Base-by-base conservation (phyloP, 495 filamentous ascomycete species). In the Talaromyces wortmannii region DNA sequence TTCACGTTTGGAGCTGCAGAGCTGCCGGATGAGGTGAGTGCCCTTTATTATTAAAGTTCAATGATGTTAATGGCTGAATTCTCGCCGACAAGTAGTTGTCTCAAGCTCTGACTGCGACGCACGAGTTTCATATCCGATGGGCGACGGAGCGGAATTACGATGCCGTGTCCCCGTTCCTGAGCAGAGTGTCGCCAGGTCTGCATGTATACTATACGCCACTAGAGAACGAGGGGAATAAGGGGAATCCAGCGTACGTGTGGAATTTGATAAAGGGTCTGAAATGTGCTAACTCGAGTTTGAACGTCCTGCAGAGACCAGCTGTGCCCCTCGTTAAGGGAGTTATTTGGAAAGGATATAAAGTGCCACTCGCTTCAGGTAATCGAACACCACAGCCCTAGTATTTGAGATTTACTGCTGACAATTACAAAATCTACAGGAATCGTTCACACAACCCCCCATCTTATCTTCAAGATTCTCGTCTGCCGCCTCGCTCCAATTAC, bases 121-220 rank as follows among this genome's bases (percentile, higher is more conserved):
- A 87, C 59, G 87, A 90, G 64, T 70, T 96, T 32, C 88, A 92
- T 67, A 75, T 97, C 52, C 79, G 89, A 64, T 97, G 91, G 88
- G 80, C 84, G 13, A 83, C 80, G 18, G 69, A 79, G 5, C 58
- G 56, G 6, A 58, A 77, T 3, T 89, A 86, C 61, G 67, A 78
- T 32, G 64, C 80, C 1, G 60, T 85, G 31, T 70, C 84, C 46
- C 92, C 94, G 29, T 88, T 92, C 63, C 68, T 79, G 31, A 86
- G 91, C 50, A 80, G 86, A 56, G 68, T 91, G 32, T 81, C 88
- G 6, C 84, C 91, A 3, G 94, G 94, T 18, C 73, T 97, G 8
- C 91, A 97, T 78, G 76, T 91, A 23, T 87, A 89, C 63, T 90
- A 87, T 61, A 89, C 85, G 0, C 86, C 89, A 7, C 61, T 67